Conservation (phyloP, 352 stramenopile genomes). For the Pythium pyrilobum region DNA sequence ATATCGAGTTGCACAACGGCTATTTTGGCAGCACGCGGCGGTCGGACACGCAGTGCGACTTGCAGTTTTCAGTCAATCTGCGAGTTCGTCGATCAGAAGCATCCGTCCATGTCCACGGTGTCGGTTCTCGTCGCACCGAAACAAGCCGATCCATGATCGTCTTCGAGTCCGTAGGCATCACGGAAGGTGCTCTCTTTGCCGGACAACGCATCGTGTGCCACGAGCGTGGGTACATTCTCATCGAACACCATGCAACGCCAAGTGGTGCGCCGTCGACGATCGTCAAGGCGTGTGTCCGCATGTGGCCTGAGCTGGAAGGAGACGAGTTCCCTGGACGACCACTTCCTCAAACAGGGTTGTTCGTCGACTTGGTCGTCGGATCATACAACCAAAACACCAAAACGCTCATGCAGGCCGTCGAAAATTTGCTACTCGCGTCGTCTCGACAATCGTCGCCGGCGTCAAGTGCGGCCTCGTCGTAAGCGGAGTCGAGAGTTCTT, state of each 20-base stretch:
- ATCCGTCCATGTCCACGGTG: neutral
- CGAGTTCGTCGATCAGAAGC: neutral
- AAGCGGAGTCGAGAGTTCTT: neutral
- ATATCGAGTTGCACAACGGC: neutral
- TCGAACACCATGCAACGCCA: neutral
- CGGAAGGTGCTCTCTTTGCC: neutral
- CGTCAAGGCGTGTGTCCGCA: neutral
- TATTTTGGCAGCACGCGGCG: neutral
- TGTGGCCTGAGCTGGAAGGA: neutral
- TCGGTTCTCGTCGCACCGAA: neutral
- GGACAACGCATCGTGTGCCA: neutral
- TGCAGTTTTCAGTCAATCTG: neutral
- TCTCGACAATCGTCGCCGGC: neutral
- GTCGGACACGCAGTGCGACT: neutral
- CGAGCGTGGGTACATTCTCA: neutral
- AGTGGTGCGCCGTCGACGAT: slow-evolving; percentile 1
- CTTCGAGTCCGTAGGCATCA: neutral
- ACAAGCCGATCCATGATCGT: neutral
- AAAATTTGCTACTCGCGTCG: slow-evolving; percentile 3
- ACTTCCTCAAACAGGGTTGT: neutral
- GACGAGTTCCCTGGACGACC: neutral
- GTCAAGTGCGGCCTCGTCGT: too few species aligned
- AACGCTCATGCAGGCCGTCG: neutral
- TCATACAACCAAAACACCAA: slow-evolving; percentile 8
- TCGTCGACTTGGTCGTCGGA: slow-evolving; percentile 1